Evolutionary conservation across 2,329 filamentous ascomycete species (phyloP), one percentile per base, ranked within the genome.

Genomic region (Didymella lethalis): DNA sequence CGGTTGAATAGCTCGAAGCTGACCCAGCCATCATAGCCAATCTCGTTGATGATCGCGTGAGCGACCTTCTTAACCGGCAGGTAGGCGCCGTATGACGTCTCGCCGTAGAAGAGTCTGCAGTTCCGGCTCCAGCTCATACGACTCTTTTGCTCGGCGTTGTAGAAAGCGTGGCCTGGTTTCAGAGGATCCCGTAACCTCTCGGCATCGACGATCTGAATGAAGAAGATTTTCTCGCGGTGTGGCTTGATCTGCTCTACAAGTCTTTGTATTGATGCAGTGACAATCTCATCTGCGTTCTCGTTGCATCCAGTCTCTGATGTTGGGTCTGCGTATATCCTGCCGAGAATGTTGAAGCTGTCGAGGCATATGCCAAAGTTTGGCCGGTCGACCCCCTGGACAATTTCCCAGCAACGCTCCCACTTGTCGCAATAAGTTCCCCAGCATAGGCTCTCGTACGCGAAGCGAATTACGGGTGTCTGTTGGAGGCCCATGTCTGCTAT

Each of bases 81-180:
- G 69, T 92, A 92, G 0, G 84, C 90, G 0, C 88, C 88, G 2
- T 81, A 76, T 2, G 86, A 77, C 71, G 83, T 76, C 71, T 89
- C 79, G 65, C 90, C 87, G 61, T 89, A 86, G 69, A 90, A 92
- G 3, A 90, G 74, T 18, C 91, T 81, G 62, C 88, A 90, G 71
- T 93, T 93, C 18, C 91, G 79, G 36, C 86, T 91, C 91, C 91
- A 94, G 69, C 84, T 91, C 91, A 94, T 93, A 3, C 88, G 79
- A 2, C 84, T 71, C 16, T 83, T 84, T 74, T 90, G 88, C 4
- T 80, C 82, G 0, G 81, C 73, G 8, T 84, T 78, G 76, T 89
- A 84, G 67, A 85, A 89, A 6, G 79, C 72, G 70, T 91, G 88
- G 1, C 80, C 82, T 20, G 81, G 71, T 2, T 82, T 66, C 8